Evolutionary conservation across 2,329 filamentous ascomycete genomes (phyloP).

Genomic region (Arthrobotrys megalospora): DNA sequence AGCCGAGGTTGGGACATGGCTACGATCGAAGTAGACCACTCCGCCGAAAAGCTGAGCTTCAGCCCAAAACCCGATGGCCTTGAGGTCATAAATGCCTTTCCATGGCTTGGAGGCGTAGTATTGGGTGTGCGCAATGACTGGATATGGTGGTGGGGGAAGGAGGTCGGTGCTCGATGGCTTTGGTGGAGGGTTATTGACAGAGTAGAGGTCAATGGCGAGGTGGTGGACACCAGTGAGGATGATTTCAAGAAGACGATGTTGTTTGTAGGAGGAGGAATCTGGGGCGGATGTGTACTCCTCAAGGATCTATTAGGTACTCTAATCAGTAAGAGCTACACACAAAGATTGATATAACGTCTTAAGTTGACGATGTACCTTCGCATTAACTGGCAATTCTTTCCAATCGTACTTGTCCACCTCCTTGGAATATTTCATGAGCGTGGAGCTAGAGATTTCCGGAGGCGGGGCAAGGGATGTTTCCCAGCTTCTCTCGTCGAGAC

Average conservation of each 20-base stretch:
- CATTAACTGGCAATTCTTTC: slow-evolving; percentile 19
- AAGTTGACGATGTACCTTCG: slow-evolving; percentile 30
- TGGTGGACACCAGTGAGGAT: slow-evolving; percentile 39
- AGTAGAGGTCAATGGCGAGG: slow-evolving; percentile 49
- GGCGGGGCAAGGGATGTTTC: slow-evolving; percentile 38
- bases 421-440: slow-evolving; percentile 43
- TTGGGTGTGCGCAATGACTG: slow-evolving; percentile 49
- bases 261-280: slow-evolving; percentile 34
- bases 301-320: slow-evolving; percentile 32
- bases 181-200: slow-evolving; percentile 24
- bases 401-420: slow-evolving; percentile 39
- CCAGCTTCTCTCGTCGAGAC: slow-evolving; percentile 31
- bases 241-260: slow-evolving; percentile 56
- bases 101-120: slow-evolving; percentile 60
- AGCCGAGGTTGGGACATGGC: slow-evolving; percentile 9
- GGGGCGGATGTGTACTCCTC: slow-evolving; percentile 50
- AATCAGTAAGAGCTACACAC: background rate
- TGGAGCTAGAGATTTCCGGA: slow-evolving; percentile 17
- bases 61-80: slow-evolving; percentile 56
- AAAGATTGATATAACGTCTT: background rate
- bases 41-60: slow-evolving; percentile 56
- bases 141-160: slow-evolving; percentile 48
- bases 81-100: slow-evolving; percentile 53
- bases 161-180: slow-evolving; percentile 6
- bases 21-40: slow-evolving; percentile 48